A percentile compares a stretch with the other conserved stretches of the same genome.
Evolutionary conservation across 345 rosid species (phyloP).

Genomic region (Eucalyptus globulus): DNA sequence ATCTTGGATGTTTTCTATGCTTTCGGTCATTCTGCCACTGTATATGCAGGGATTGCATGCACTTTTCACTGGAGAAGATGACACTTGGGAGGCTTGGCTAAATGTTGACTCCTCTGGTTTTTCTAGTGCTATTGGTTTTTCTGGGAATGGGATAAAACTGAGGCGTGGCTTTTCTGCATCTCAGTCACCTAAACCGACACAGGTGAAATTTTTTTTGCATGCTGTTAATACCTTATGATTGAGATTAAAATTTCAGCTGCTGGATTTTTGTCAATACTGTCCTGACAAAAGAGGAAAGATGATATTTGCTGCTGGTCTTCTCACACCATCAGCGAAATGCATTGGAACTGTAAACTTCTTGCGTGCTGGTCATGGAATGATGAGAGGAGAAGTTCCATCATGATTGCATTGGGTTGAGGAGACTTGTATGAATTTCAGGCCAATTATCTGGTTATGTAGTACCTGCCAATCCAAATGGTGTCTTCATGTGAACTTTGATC

Average conservation of each 20-base stretch:
- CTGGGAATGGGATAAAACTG: slow-evolving; percentile 70
- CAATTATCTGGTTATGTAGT: not conserved
- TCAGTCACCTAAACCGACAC: slow-evolving; percentile 63
- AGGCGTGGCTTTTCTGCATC: slow-evolving; percentile 88
- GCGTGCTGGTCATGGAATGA: not conserved
- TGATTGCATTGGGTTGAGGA: not conserved
- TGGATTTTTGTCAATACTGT: not conserved
- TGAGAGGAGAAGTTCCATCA: not conserved
- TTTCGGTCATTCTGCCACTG: not conserved
- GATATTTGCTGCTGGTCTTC: not conserved
- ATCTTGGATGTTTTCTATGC: not conserved
- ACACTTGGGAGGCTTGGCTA: slow-evolving; percentile 97
- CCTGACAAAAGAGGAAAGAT: not conserved
- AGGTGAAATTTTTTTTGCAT: slow-evolving; percentile 16
- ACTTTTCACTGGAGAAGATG: slow-evolving; percentile 88
- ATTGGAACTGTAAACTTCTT: not conserved
- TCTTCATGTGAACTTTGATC: not conserved
- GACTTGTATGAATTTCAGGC: not conserved
- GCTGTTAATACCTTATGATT: not conserved
- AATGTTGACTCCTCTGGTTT: slow-evolving; percentile 74
- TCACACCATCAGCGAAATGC: not conserved
- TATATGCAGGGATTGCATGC: slow-evolving; percentile 78
- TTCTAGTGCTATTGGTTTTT: slow-evolving; percentile 46
- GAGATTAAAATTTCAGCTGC: not conserved
- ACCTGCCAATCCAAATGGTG: not conserved